Base-by-base conservation (phyloP, 2,329 filamentous ascomycete species). In the Fusarium brevicatenulatum region DNA sequence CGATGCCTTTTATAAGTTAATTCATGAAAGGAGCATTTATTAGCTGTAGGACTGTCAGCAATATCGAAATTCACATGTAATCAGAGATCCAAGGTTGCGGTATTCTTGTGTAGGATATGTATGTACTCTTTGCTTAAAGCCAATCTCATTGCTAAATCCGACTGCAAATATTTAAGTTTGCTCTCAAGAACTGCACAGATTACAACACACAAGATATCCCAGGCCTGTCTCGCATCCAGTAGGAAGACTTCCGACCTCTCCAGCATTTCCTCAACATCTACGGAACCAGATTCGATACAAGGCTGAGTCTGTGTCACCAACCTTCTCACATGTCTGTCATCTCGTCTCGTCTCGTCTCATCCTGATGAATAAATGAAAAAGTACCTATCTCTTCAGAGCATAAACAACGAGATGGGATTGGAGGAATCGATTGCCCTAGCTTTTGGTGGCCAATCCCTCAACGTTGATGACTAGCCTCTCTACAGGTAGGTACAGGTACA, bases 301-400 rank as follows among this genome's bases (percentile, higher is more conserved):
- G 71, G 70, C 70, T 73, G 70, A 73, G 54, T 70, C 30, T 73
- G 62, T 73, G 70, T 58, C 50, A 71, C 70, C 71, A 60, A 63
- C 66, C 50, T 32, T 37, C 37, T 49, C 36, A 36, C 46, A 34
- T 42, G 32, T 55, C 28, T 67, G 40, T 49, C 56, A 47, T 71
- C 25, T 25, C 25, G 25, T 25, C 70, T 25, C 25, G 25, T 25
- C 70, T 57, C 56, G 59, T 62, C 36, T 54, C 47, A 62, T 72
- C 21, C 40, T 60, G 25, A 34, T 58, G 23, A 12, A 32, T 18
- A 19, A 13, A 23, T 13, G 9, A 56, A 57, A 50, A 49, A 28
- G 15, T 19, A 32, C 50, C n/a, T 57, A 40, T 69, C 57, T 46
- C 34, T 69, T 57, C 69, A 63, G 50, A 57, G 52, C 44, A 34